phyloP scores from a whole-genome alignment of 2,329 filamentous ascomycete genomes.

The Fusarium newnesense region DNA sequence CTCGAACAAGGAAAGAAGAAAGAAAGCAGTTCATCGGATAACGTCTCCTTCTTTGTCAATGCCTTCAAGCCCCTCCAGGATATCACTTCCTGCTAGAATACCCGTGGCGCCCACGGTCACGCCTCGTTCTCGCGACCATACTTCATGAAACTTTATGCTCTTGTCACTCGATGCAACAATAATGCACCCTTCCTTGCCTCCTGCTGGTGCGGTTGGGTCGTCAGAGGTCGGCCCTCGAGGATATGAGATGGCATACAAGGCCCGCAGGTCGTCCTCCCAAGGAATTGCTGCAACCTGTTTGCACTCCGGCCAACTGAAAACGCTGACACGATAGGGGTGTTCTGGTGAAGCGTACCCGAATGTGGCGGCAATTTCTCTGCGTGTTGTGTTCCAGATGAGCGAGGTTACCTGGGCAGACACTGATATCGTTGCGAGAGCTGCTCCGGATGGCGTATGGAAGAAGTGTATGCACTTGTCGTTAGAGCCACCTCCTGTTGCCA shows the following conservation, averaged over 20 bases:
- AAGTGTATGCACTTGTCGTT: constrained; percentile 98
- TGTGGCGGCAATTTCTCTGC: constrained; percentile 89
- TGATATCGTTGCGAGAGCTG: constrained; percentile 87
- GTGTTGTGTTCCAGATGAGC: constrained; percentile 87
- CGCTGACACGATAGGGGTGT: constrained; percentile 87
- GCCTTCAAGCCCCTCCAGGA: constrained; percentile 83
- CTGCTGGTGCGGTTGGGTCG: constrained; percentile 38
- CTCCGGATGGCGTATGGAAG: constrained; percentile 86
- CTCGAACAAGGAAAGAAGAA: not conserved
- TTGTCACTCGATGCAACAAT: constrained; percentile 93
- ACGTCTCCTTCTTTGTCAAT: constrained; percentile 79
- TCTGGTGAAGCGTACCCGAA: constrained; percentile 95
- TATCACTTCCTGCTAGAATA: constrained; percentile 82
- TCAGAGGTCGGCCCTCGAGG: constrained; percentile 61
- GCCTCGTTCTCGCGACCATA: constrained; percentile 78
- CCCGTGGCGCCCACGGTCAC: constrained; percentile 63
- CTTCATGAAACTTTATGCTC: constrained; percentile 93
- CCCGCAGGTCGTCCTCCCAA: constrained; percentile 82
- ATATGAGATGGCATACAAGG: constrained; percentile 89
- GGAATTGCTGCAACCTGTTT: constrained; percentile 85
- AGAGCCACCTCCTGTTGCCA: constrained; percentile 92
- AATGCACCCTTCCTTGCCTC: constrained; percentile 68
- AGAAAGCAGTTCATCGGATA: constrained; percentile 66
- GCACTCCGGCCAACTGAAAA: constrained; percentile 95
- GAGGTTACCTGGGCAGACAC: constrained; percentile 94